These are phyloP conservation scores for Cutaneotrichosporon dermatis DNA, from an alignment of 1,284 basidiomycete genomes.

Conservation along the genomic window DNA sequence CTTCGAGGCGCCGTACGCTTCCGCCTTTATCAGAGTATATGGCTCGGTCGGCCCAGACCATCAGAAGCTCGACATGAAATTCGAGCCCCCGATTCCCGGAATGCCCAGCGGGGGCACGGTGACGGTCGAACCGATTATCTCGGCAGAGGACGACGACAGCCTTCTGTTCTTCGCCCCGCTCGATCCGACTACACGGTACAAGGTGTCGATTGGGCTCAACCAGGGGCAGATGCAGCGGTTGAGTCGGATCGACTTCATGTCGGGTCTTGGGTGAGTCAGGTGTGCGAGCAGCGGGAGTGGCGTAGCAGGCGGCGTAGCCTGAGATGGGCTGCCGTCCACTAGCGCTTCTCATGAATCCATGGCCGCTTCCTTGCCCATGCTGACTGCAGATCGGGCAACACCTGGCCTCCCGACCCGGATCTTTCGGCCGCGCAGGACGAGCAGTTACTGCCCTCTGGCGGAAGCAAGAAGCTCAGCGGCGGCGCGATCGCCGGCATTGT, in stretches of 20 bases:
- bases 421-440: too few species aligned
- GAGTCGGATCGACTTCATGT: neutral
- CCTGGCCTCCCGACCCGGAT: neutral
- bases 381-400: neutral
- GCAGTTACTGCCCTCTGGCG: neutral
- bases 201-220: neutral
- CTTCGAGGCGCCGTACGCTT: neutral
- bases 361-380: neutral
- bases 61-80: neutral
- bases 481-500: slow-evolving; percentile 3
- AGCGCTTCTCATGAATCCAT: too few species aligned
- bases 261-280: neutral
- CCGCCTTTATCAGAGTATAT: neutral
- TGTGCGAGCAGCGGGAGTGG: too few species aligned
- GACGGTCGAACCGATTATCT: neutral
- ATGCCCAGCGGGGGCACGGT: neutral
- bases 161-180: neutral
- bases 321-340: too few species aligned
- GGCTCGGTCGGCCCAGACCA: neutral
- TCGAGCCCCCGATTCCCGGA: neutral
- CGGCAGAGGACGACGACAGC: neutral
- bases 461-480: neutral
- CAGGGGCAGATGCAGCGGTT: neutral
- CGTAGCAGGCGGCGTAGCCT: too few species aligned
- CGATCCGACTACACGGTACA: neutral